These are phyloP conservation scores for Solanum dulcamara DNA, from an alignment of 257 asterid species.

Conservation along the genomic window DNA sequence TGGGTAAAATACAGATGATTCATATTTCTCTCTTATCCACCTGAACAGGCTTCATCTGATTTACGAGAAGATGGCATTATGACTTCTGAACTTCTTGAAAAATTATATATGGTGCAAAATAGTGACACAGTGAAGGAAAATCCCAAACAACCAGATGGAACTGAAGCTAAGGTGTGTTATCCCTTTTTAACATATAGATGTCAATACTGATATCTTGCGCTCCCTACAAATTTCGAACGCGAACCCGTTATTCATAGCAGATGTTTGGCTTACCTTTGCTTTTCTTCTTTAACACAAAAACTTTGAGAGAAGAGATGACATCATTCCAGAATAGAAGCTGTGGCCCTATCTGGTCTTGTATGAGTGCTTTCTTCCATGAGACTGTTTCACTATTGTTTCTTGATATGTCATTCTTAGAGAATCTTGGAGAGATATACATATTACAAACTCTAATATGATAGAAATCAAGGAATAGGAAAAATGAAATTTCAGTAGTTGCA, in stretches of 20 bases:
- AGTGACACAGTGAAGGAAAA: constrained; percentile 11
- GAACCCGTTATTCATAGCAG: neutral
- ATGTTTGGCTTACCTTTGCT: neutral
- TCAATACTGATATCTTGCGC: neutral
- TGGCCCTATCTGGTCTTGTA: neutral
- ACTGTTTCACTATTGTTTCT: neutral
- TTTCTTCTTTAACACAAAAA: no score
- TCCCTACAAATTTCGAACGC: neutral
- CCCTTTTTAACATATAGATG: neutral
- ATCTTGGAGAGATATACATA: neutral
- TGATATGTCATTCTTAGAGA: neutral
- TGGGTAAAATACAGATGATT: neutral
- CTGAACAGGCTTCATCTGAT: constrained; percentile 54
- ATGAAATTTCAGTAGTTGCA: neutral
- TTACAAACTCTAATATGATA: neutral
- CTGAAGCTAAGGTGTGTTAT: constrained; percentile 6
- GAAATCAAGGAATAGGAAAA: neutral
- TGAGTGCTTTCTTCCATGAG: neutral
- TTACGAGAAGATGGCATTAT: constrained; percentile 71
- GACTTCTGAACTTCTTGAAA: constrained; percentile 69
- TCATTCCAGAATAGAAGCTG: neutral
- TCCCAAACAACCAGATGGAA: constrained; percentile 12
- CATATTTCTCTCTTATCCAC: neutral
- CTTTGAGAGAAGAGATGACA: neutral
- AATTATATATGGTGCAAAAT: constrained; percentile 18